Conservation (phyloP, 768 basidiomycete genomes). For the Lanmaoa rubissima region DNA sequence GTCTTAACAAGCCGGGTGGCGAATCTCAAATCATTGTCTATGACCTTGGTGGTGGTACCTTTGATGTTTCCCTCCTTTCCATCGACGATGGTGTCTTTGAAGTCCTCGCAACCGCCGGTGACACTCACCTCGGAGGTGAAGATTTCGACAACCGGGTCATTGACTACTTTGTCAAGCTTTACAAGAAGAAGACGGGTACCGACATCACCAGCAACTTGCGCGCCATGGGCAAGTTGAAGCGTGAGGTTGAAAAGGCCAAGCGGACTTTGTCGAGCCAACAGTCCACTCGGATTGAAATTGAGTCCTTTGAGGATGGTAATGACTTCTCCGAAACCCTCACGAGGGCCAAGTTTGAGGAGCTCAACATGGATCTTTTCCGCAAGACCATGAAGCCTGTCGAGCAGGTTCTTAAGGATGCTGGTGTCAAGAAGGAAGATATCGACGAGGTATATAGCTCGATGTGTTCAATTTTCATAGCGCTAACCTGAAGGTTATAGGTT, state of each 20-base stretch:
- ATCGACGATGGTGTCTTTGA: slow-evolving; percentile 94
- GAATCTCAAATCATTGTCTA: slow-evolving; percentile 97
- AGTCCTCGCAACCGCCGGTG: slow-evolving; percentile 88
- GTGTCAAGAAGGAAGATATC: slow-evolving; percentile 96
- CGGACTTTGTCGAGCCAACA: slow-evolving; percentile 91
- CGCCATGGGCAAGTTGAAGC: slow-evolving; percentile 88
- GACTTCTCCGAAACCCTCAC: slow-evolving; percentile 98
- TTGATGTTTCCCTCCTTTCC: slow-evolving; percentile 95
- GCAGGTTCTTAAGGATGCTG: slow-evolving; percentile 97
- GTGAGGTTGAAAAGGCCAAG: slow-evolving; percentile 93
- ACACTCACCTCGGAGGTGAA: slow-evolving; percentile 94
- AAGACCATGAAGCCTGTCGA: slow-evolving; percentile 99
- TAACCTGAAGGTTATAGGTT: slow-evolving; percentile 40
- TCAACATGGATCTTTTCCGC: slow-evolving; percentile 98
- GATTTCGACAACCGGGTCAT: slow-evolving; percentile 95
- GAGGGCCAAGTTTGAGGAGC: slow-evolving; percentile 97
- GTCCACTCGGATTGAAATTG: slow-evolving; percentile 89
- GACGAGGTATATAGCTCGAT: slow-evolving; percentile 62
- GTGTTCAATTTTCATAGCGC: fast-evolving
- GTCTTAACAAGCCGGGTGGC: slow-evolving; percentile 92
- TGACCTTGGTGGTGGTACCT: slow-evolving; percentile 98
- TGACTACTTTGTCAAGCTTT: slow-evolving; percentile 83
- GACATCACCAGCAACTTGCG: slow-evolving; percentile 78
- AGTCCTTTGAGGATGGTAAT: slow-evolving; percentile 93
- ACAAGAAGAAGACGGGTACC: slow-evolving; percentile 91